These are phyloP conservation scores for Mycogone perniciosa DNA, from an alignment of 2,329 filamentous ascomycete species.

Conservation along the genomic window DNA sequence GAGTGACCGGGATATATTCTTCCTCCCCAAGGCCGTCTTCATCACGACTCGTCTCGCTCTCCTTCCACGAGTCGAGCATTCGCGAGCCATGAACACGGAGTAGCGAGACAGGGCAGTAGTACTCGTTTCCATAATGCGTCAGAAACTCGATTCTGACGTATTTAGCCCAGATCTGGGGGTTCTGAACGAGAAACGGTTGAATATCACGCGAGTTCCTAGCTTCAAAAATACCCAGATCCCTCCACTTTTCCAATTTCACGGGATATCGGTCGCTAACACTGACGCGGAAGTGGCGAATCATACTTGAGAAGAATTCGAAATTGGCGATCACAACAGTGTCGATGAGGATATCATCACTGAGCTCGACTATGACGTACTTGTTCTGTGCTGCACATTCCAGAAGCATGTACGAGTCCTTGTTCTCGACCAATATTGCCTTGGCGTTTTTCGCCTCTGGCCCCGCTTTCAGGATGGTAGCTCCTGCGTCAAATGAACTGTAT, in stretches of 20 bases:
- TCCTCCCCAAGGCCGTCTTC: slow-evolving; percentile 46
- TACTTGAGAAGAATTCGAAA: slow-evolving; percentile 98
- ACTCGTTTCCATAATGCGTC: slow-evolving; percentile 92
- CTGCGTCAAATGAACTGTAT: slow-evolving; percentile 95
- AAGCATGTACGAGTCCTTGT: slow-evolving; percentile 98
- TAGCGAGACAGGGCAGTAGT: slow-evolving; percentile 88
- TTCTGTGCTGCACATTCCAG: slow-evolving; percentile 80
- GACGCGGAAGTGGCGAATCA: slow-evolving; percentile 83
- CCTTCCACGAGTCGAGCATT: slow-evolving; percentile 89
- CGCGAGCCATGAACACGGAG: slow-evolving; percentile 91
- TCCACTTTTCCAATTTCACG: slow-evolving; percentile 88
- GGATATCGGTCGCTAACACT: slow-evolving; percentile 94
- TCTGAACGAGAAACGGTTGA: slow-evolving; percentile 88
- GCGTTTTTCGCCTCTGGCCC: slow-evolving; percentile 81
- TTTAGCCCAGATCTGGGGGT: slow-evolving; percentile 91
- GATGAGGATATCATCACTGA: slow-evolving; percentile 79
- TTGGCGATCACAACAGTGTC: slow-evolving; percentile 97
- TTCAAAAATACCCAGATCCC: slow-evolving; percentile 78
- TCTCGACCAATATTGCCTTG: slow-evolving; percentile 85
- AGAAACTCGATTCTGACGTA: slow-evolving; percentile 90
- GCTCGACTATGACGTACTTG: slow-evolving; percentile 91
- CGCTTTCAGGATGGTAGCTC: slow-evolving; percentile 86
- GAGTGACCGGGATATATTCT: slow-evolving; percentile 14
- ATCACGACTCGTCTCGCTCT: slow-evolving; percentile 64
- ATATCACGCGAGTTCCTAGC: slow-evolving; percentile 89